Evolutionary conservation across 2,329 filamentous ascomycete species (phyloP).

Genomic region (Clarireedia hainanense): DNA sequence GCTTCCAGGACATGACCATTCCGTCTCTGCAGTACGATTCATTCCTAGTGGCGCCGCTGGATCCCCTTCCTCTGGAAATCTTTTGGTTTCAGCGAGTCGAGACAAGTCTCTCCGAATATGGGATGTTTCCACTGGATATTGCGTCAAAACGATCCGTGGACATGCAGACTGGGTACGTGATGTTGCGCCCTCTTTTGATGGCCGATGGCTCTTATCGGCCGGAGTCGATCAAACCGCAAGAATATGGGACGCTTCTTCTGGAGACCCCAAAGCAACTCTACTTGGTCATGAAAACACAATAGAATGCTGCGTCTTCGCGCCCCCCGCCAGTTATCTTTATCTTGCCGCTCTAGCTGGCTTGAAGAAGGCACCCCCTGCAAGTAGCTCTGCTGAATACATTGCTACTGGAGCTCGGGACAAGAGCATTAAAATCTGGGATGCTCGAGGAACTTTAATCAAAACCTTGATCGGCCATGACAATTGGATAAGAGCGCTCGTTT

Average conservation of each 20-base stretch:
- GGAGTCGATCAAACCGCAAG: constrained; percentile 76
- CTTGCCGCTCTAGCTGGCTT: constrained; percentile 70
- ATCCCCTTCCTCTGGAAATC: constrained; percentile 70
- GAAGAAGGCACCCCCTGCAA: constrained; percentile 70
- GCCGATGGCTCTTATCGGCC: constrained; percentile 72
- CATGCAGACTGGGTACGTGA: constrained; percentile 90
- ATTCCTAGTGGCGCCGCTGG: constrained; percentile 76
- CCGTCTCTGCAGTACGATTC: constrained; percentile 80
- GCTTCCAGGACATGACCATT: constrained; percentile 85
- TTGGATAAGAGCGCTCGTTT: constrained; percentile 80
- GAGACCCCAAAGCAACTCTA: constrained; percentile 71
- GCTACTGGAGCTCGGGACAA: constrained; percentile 88
- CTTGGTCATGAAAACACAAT: constrained; percentile 81
- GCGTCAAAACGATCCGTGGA: constrained; percentile 79
- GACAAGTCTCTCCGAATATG: constrained; percentile 82
- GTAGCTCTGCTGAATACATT: constrained; percentile 75
- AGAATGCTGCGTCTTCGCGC: constrained; percentile 82
- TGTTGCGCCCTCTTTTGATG: constrained; percentile 74
- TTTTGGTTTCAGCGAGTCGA: constrained; percentile 77
- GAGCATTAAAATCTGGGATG: constrained; percentile 83
- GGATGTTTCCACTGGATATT: constrained; percentile 91
- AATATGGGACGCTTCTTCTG: constrained; percentile 72
- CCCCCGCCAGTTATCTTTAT: constrained; percentile 68
- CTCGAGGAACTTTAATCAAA: constrained; percentile 75
- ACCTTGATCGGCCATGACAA: constrained; percentile 86